Evolutionary conservation across 352 stramenopile genomes (phyloP).

Genomic region (Phytophthora sansomeana): DNA sequence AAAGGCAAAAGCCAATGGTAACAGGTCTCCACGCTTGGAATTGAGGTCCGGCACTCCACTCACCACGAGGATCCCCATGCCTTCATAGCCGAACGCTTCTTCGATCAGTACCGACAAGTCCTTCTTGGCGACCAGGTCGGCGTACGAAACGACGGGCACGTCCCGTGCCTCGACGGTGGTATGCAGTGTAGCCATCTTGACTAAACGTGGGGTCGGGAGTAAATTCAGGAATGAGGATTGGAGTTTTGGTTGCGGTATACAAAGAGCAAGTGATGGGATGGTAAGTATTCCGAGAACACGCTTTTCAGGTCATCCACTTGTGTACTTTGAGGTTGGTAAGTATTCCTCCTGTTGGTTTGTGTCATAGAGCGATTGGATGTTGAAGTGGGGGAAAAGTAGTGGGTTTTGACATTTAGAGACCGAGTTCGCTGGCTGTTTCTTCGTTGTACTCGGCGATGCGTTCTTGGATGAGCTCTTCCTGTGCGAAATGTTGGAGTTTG

Average conservation of each 20-base stretch:
- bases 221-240: conserved; percentile 28
- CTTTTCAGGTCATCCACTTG: no score
- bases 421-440: not conserved
- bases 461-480: conserved; percentile 20
- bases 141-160: conserved; percentile 72
- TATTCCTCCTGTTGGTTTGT: not conserved
- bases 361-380: no score
- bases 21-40: conserved; percentile 69
- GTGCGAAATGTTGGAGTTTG: conserved; percentile 14
- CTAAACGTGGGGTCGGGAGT: not conserved
- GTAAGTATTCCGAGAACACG: no score
- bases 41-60: conserved; percentile 86
- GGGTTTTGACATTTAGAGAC: not conserved
- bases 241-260: no score
- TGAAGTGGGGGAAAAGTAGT: no score
- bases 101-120: conserved; percentile 67
- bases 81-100: conserved; percentile 89
- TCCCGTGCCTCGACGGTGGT: conserved; percentile 40
- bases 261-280: not conserved
- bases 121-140: conserved; percentile 53
- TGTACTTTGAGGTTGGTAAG: no score
- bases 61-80: conserved; percentile 92
- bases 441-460: conserved; percentile 12
- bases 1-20: conserved; percentile 90
- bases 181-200: conserved; percentile 22